Evolutionary conservation across 257 asterid genomes (phyloP).

Genomic region (Solanum stenotomum): DNA sequence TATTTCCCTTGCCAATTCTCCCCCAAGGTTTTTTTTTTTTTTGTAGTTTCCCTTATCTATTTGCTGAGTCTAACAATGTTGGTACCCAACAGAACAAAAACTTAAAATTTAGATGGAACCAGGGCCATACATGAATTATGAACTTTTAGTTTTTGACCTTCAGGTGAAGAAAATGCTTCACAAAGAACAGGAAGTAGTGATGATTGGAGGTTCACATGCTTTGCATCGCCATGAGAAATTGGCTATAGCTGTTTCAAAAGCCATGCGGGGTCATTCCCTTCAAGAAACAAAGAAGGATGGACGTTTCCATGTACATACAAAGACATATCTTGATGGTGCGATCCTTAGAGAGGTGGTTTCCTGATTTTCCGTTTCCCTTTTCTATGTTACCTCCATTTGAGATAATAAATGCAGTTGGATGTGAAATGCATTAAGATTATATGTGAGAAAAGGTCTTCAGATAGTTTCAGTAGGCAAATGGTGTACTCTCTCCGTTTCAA

Average conservation of each 20-base stretch:
- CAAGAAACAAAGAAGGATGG: constrained; percentile 99
- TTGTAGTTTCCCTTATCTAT: not conserved
- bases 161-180: constrained; percentile 92
- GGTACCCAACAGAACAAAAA: not conserved
- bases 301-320: constrained; percentile 92
- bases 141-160: not conserved
- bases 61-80: not conserved
- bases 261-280: constrained; percentile 91
- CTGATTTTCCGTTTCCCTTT: not conserved
- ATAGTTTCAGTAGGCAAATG: not conserved
- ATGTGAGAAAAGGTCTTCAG: not conserved
- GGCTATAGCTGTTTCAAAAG: constrained; percentile 97
- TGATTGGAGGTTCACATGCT: constrained; percentile 83
- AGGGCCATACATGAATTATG: not conserved
- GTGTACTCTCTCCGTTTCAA: not conserved
- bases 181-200: constrained; percentile 82
- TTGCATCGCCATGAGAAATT: constrained; percentile 90
- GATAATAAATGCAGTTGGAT: not conserved
- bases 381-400: not conserved
- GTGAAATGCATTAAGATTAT: not conserved
- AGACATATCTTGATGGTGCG: constrained; percentile 94
- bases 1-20: not conserved
- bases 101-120: not conserved
- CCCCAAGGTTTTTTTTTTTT: too few species aligned
- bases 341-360: constrained; percentile 79